phyloP scores from a whole-genome alignment of 306 rosid genomes.

The Pterocarpus macrocarpus region DNA sequence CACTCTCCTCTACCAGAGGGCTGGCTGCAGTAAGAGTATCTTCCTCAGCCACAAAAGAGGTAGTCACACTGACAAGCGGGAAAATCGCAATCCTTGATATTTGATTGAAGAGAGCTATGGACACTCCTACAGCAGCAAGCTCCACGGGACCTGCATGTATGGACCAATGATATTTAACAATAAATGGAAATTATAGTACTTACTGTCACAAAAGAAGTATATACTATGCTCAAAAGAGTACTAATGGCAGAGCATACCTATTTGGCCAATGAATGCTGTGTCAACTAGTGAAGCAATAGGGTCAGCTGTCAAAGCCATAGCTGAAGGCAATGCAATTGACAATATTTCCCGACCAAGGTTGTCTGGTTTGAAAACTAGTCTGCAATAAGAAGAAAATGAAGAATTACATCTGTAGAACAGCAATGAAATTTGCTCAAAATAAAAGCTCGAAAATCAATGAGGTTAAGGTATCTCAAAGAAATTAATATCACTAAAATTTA shows the following conservation, averaged over 20 bases:
- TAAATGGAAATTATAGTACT: background rate
- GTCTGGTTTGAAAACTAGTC: constrained; percentile 51
- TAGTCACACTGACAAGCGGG: constrained; percentile 88
- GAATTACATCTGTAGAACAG: background rate
- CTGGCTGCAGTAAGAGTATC: constrained; percentile 55
- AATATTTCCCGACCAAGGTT: constrained; percentile 72
- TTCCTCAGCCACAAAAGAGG: constrained; percentile 93
- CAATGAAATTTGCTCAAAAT: background rate
- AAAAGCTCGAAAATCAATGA: background rate
- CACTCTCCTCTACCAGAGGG: constrained; percentile 45
- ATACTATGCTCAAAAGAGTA: background rate
- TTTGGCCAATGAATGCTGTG: constrained; percentile 86
- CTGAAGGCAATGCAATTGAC: constrained; percentile 76
- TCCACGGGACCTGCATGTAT: constrained; percentile 70
- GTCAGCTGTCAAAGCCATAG: constrained; percentile 81
- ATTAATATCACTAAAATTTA: background rate
- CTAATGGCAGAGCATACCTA: constrained; percentile 56
- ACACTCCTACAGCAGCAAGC: constrained; percentile 90
- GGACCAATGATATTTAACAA: constrained; percentile 5
- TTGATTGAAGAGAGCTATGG: constrained; percentile 85
- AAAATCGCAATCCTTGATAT: constrained; percentile 83
- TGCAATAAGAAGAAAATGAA: constrained; percentile 17
- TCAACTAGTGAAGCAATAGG: constrained; percentile 82
- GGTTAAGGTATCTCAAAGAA: constrained; percentile 5
- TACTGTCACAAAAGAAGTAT: background rate